Base-by-base conservation (phyloP, 768 basidiomycete species). In the Galerina sulciceps region DNA sequence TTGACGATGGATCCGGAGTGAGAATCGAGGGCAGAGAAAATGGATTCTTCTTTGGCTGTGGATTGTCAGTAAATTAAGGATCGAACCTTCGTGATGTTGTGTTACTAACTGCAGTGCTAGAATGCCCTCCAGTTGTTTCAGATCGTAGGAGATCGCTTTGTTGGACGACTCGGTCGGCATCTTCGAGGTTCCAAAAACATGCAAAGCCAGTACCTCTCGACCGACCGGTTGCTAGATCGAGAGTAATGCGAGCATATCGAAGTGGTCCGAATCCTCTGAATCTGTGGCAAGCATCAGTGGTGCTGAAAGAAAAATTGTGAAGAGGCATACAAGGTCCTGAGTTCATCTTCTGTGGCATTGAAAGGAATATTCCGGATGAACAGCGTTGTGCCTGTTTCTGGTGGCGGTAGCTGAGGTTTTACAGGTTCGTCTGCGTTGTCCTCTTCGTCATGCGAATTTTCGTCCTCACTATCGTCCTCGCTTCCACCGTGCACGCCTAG, bases 181-280 rank as follows among this genome's bases (percentile, higher is more conserved):
- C 91, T 62, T 87, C 91, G 59, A 83, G 86, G 57, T 96, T 93
- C 95, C 96, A 98, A 75, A 96, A 98, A 71, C 95, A 98, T 2
- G 89, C 94, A 69, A 99, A 99, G 3, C 95, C 97, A 6, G 95
- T 96, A 22, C 97, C 97, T 45, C 94, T 83, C 20, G 96, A 94
- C 45, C 95, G 88, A 15, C 89, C 93, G 1, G 89, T 94, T 1
- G 80, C 85, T 6, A 77, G 80, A 64, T 99, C 97, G 73, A 94
- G 78, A 0, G 96, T 91, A 51, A 99, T 91, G 18, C 93, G 87
- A 4, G 92, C 95, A 70, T 99, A 99, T 20, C 95, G 90, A 15
- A 99, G 79, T 4, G 94, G 89, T 0, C 97, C 97, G 70, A 96
- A 99, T 1, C 87, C 76, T 20, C 94, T 90, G 78, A 99, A 97